A percentile compares a stretch with the other conserved stretches of the same genome.
Evolutionary conservation across 2,329 filamentous ascomycete genomes (phyloP).

Genomic region (Aspergillus neotritici): DNA sequence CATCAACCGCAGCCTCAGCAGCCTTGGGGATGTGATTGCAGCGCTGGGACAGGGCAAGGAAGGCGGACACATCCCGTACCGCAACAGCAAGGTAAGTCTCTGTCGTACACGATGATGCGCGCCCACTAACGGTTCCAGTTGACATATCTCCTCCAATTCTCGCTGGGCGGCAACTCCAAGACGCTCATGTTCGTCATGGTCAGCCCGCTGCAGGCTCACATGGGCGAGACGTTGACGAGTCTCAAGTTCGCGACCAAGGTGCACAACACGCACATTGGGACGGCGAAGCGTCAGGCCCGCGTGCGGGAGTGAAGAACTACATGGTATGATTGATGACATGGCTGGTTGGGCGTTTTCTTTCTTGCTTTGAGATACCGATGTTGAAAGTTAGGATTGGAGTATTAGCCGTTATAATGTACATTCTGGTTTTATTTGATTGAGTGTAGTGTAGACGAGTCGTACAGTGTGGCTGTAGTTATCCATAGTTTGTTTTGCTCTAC

Average conservation of each 20-base stretch:
- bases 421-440: no score
- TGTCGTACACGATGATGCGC: not conserved
- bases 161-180: constrained; percentile 88
- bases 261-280: constrained; percentile 81
- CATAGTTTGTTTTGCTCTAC: no score
- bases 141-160: constrained; percentile 92
- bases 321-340: not conserved
- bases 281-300: constrained; percentile 54
- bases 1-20: constrained; percentile 92
- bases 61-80: constrained; percentile 78
- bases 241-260: constrained; percentile 95
- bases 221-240: constrained; percentile 89
- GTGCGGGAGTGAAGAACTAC: constrained; percentile 25
- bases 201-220: constrained; percentile 80
- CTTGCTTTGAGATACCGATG: no score
- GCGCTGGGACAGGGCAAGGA: constrained; percentile 79
- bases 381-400: no score
- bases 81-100: constrained; percentile 75
- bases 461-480: no score
- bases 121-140: constrained; percentile 48
- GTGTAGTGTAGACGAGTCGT: no score
- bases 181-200: constrained; percentile 99
- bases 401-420: no score
- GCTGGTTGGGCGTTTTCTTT: no score
- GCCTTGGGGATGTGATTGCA: constrained; percentile 88